Conservation (phyloP, 2,329 filamentous ascomycete genomes). For the Trichoderma breve region DNA sequence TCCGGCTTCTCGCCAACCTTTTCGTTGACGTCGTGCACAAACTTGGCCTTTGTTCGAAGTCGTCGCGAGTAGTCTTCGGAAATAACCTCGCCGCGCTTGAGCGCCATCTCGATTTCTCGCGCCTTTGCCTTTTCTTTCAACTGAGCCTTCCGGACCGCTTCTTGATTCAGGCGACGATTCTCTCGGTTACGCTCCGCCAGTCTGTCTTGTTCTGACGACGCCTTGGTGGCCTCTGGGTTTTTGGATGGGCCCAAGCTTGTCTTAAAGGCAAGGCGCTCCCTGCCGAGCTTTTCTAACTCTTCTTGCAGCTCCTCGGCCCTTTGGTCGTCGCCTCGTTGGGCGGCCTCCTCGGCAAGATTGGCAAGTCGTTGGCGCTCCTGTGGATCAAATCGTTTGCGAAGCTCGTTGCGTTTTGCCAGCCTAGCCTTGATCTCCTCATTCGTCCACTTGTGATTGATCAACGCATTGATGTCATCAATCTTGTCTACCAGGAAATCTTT, state of each 20-base stretch:
- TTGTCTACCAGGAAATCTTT: slow-evolving; percentile 67
- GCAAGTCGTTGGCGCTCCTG: slow-evolving; percentile 67
- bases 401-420: slow-evolving; percentile 65
- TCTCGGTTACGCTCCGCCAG: slow-evolving; percentile 79
- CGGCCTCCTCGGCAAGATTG: slow-evolving; percentile 65
- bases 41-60: slow-evolving; percentile 65
- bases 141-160: slow-evolving; percentile 87
- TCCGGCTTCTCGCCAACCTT: slow-evolving; percentile 44
- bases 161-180: slow-evolving; percentile 81
- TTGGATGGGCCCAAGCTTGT: slow-evolving; percentile 59
- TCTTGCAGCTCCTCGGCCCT: slow-evolving; percentile 54
- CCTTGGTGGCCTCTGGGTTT: slow-evolving; percentile 47
- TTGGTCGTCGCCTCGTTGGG: slow-evolving; percentile 60
- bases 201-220: slow-evolving; percentile 71
- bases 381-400: slow-evolving; percentile 65
- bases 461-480: slow-evolving; percentile 73
- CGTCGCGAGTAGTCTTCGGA: slow-evolving; percentile 60
- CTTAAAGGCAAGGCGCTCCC: slow-evolving; percentile 71
- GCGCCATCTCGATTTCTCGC: slow-evolving; percentile 58
- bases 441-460: slow-evolving; percentile 79
- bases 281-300: slow-evolving; percentile 61
- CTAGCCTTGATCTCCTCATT: slow-evolving; percentile 79
- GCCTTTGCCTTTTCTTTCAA: slow-evolving; percentile 70
- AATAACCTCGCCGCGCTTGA: slow-evolving; percentile 62
- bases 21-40: slow-evolving; percentile 62